These are phyloP conservation scores for Oidium heveae DNA, from an alignment of 2,329 filamentous ascomycete species.

Conservation along the genomic window DNA sequence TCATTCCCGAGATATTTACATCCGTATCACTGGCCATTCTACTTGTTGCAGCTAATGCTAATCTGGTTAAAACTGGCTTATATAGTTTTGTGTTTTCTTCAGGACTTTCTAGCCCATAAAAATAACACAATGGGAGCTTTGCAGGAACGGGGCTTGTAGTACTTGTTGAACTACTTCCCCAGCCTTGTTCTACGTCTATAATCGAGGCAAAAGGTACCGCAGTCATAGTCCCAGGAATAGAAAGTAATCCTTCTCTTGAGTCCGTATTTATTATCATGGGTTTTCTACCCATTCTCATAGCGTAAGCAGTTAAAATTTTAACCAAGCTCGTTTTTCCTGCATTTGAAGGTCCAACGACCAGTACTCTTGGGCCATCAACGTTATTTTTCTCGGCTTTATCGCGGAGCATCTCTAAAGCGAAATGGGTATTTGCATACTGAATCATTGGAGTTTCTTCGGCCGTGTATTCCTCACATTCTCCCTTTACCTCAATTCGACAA, in stretches of 20 bases:
- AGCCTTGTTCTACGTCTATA: slow-evolving; percentile 70
- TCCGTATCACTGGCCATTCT: slow-evolving; percentile 51
- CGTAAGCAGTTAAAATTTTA: slow-evolving; percentile 57
- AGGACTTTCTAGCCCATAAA: slow-evolving; percentile 50
- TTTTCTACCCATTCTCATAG: slow-evolving; percentile 45
- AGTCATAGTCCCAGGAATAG: slow-evolving; percentile 57
- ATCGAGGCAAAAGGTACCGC: slow-evolving; percentile 70
- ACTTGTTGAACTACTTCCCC: slow-evolving; percentile 75
- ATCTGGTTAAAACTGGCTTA: slow-evolving; percentile 44
- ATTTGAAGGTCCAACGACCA: slow-evolving; percentile 56
- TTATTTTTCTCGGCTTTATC: slow-evolving; percentile 26
- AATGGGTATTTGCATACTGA: slow-evolving; percentile 65
- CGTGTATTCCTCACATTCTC: slow-evolving; percentile 29
- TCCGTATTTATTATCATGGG: slow-evolving; percentile 70
- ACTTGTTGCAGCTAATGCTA: slow-evolving; percentile 56
- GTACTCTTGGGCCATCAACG: slow-evolving; percentile 48
- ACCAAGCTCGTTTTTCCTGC: slow-evolving; percentile 65
- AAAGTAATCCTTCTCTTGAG: slow-evolving; percentile 53
- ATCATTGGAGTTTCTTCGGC: slow-evolving; percentile 64
- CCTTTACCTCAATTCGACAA: slow-evolving; percentile 57
- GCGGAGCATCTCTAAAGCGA: slow-evolving; percentile 53
- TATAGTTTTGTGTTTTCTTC: slow-evolving; percentile 51
- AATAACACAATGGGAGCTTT: slow-evolving; percentile 77
- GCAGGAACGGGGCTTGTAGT: slow-evolving; percentile 73
- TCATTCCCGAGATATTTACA: slow-evolving; percentile 48